Conservation (phyloP, 2,329 filamentous ascomycete species). For the Pleurostoma richardsiae region DNA sequence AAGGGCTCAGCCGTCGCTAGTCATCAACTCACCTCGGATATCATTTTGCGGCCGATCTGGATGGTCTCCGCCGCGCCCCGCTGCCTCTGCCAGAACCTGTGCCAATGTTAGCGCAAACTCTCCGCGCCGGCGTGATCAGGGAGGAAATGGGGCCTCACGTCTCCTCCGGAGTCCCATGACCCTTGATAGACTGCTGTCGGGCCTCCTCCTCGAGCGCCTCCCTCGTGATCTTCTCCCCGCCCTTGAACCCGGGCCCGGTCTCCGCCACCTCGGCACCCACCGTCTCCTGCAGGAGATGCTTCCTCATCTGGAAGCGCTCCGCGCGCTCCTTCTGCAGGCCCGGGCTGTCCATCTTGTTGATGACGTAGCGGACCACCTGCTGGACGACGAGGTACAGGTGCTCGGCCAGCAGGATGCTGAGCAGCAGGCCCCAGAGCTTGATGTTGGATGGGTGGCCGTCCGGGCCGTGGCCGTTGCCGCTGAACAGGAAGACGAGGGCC, state of each 20-base stretch:
- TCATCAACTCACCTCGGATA: constrained; percentile 34
- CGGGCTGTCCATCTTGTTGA: constrained; percentile 79
- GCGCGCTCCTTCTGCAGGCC: constrained; percentile 80
- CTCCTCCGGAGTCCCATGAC: constrained; percentile 46
- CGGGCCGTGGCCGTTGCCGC: constrained; percentile 58
- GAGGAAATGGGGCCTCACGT: constrained; percentile 27
- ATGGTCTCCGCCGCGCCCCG: constrained; percentile 53
- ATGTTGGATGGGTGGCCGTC: constrained; percentile 65
- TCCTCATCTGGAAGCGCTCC: constrained; percentile 76
- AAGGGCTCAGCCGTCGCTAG: too few relatives aligned
- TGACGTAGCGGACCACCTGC: constrained; percentile 63
- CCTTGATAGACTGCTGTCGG: constrained; percentile 40
- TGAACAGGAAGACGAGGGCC: constrained; percentile 87
- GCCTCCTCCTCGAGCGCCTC: constrained; percentile 61
- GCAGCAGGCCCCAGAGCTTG: constrained; percentile 72
- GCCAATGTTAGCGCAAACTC: constrained; percentile 11
- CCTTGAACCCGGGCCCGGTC: constrained; percentile 39
- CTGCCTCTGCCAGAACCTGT: constrained; percentile 59
- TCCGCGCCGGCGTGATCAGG: neutral
- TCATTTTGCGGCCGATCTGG: constrained; percentile 48
- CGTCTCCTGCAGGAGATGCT: constrained; percentile 71
- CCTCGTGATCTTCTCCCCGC: constrained; percentile 59
- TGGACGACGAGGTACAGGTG: constrained; percentile 83
- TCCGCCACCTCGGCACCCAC: constrained; percentile 53
- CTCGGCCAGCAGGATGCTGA: constrained; percentile 80